These are phyloP conservation scores for Mycena galopus DNA, from an alignment of 768 basidiomycete genomes.

Conservation along the genomic window DNA sequence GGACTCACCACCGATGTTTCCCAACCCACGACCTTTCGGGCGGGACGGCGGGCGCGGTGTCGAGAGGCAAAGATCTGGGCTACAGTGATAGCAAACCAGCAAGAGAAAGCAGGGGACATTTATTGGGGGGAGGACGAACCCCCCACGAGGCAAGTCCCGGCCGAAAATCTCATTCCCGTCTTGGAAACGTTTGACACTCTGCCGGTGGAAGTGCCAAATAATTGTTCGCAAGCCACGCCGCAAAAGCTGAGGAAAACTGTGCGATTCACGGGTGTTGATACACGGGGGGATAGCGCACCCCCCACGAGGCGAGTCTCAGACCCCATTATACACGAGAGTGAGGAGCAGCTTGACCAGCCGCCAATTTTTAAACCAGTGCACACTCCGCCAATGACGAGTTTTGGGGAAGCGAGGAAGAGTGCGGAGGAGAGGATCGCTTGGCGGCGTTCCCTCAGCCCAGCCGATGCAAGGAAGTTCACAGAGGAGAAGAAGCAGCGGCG, in stretches of 20 bases:
- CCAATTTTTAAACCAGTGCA: not conserved
- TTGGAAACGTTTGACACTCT: too few species aligned
- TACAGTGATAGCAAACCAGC: too few species aligned
- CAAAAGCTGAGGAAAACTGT: too few species aligned
- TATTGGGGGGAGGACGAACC: too few species aligned
- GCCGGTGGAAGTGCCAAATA: too few species aligned
- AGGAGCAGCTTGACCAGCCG: conserved; percentile 3
- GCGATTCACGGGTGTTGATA: not conserved
- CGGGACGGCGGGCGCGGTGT: conserved; percentile 20
- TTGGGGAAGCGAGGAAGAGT: not conserved
- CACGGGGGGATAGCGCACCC: conserved; percentile 11
- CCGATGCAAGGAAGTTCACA: not conserved
- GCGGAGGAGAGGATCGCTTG: not conserved
- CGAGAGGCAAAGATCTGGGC: too few species aligned
- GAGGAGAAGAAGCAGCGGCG: not conserved
- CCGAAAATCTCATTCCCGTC: too few species aligned
- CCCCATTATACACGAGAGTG: not conserved
- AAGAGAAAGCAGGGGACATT: too few species aligned
- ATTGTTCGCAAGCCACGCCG: too few species aligned
- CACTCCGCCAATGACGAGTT: not conserved
- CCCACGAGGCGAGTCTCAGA: conserved; percentile 23
- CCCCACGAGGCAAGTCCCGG: too few species aligned
- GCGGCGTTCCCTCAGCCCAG: not conserved
- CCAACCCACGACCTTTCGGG: conserved; percentile 31
- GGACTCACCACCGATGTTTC: conserved; percentile 31